Percentiles rank a stretch among this genome's conserved stretches.
Conservation (phyloP, 441 rosid genomes). For the Euphorbia celastroides region DNA sequence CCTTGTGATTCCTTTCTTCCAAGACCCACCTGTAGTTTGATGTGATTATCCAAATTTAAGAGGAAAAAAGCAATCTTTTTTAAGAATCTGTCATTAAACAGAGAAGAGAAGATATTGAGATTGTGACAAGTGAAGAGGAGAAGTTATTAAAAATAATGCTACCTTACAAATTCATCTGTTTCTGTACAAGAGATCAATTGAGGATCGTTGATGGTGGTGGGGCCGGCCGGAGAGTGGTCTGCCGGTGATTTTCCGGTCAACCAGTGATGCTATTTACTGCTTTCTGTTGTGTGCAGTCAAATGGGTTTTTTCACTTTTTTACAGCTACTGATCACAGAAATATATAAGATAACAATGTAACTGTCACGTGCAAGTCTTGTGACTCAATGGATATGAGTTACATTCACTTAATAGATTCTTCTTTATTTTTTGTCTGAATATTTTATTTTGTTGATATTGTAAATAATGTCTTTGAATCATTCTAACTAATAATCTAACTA, state of each 20-base stretch:
- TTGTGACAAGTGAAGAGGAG: slow-evolving; percentile 6
- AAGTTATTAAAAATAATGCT: not conserved
- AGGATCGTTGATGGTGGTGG: slow-evolving; percentile 12
- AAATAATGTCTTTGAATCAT: too few relatives aligned
- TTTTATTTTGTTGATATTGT: too few relatives aligned
- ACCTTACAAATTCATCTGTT: not conserved
- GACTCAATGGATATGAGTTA: not conserved
- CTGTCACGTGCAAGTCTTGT: slow-evolving; percentile 10
- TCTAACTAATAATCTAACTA: too few relatives aligned
- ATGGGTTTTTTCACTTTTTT: not conserved
- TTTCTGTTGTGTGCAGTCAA: not conserved
- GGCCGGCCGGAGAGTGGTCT: slow-evolving; percentile 9
- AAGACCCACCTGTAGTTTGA: slow-evolving; percentile 22
- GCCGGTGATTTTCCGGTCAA: slow-evolving; percentile 14
- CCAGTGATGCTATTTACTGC: slow-evolving; percentile 4
- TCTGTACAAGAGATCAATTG: not conserved
- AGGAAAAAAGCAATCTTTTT: not conserved
- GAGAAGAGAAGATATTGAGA: slow-evolving; percentile 16
- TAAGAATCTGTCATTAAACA: not conserved
- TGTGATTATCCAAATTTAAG: not conserved
- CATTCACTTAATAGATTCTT: not conserved
- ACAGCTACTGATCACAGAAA: not conserved
- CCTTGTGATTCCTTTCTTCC: slow-evolving; percentile 37
- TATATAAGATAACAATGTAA: not conserved
- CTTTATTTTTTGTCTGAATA: too few relatives aligned